These are phyloP conservation scores for Cryptosporidium meleagridis DNA, from an alignment of 169 alveolate genomes.

Conservation along the genomic window DNA sequence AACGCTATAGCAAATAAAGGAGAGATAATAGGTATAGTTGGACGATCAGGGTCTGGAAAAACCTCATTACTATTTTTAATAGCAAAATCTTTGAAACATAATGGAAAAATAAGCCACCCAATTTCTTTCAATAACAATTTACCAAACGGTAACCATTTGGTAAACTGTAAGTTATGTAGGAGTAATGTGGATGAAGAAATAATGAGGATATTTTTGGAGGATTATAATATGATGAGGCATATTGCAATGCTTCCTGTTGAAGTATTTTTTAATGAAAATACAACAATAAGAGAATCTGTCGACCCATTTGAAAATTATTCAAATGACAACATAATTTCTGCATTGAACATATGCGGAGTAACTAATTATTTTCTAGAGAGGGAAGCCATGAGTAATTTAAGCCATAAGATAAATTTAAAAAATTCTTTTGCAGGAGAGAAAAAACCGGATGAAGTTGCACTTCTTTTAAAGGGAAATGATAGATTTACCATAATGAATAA, in stretches of 20 bases:
- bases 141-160: neutral
- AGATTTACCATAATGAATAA: neutral
- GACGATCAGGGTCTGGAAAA: conserved; percentile 73
- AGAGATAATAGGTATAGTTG: conserved; percentile 61
- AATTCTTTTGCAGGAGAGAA: neutral
- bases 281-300: conserved; percentile 31
- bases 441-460: conserved; percentile 1
- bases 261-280: conserved; percentile 42
- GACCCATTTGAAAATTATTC: conserved; percentile 48
- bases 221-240: conserved; percentile 21
- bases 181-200: conserved; percentile 20
- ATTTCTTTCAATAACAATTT: neutral
- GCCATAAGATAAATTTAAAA: neutral
- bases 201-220: neutral
- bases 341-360: conserved; percentile 51
- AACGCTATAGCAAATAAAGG: conserved; percentile 45
- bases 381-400: neutral
- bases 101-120: conserved; percentile 15
- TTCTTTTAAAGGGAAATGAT: neutral
- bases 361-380: conserved; percentile 2
- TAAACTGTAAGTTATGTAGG: conserved; percentile 30
- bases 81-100: conserved; percentile 43
- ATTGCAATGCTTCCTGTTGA: conserved; percentile 72
- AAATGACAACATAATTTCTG: conserved; percentile 33
- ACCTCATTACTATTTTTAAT: conserved; percentile 52